These are phyloP conservation scores for Marasmius oreades DNA, from an alignment of 1,284 basidiomycete genomes.

Conservation along the genomic window DNA sequence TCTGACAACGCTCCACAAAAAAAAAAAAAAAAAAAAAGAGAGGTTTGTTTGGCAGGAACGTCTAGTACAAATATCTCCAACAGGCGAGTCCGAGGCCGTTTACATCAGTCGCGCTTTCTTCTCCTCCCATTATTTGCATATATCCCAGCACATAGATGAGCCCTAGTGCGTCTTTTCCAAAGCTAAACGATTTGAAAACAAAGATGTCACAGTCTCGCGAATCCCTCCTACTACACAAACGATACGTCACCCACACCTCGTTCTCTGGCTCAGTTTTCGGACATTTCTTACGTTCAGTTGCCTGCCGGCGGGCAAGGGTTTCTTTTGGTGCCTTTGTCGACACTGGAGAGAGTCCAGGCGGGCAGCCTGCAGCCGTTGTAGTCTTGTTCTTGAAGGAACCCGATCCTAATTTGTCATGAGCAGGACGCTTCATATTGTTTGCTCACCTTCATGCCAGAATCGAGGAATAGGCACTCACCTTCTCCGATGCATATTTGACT, in stretches of 20 bases:
- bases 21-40: neutral
- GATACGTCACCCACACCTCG: constrained; percentile 47
- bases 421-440: constrained; percentile 57
- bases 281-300: constrained; percentile 45
- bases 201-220: neutral
- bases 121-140: too few relatives aligned
- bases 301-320: constrained; percentile 46
- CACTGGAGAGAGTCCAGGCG: constrained; percentile 2
- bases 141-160: too few relatives aligned
- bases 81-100: neutral
- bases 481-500: constrained; percentile 36
- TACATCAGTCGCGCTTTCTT: too few relatives aligned
- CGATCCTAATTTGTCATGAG: constrained; percentile 16
- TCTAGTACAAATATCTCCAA: neutral
- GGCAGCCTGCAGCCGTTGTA: constrained; percentile 44
- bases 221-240: constrained; percentile 41
- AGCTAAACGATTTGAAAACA: too few relatives aligned
- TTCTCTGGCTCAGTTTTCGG: constrained; percentile 56
- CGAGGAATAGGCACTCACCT: constrained; percentile 50
- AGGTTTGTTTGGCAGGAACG: neutral
- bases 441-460: constrained; percentile 40
- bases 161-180: neutral
- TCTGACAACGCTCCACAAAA: too few relatives aligned
- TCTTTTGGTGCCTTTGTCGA: constrained; percentile 51
- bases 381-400: constrained; percentile 42